Base-by-base conservation (phyloP, 163 green algal species). In the Trebouxiophyceae sp. region DNA sequence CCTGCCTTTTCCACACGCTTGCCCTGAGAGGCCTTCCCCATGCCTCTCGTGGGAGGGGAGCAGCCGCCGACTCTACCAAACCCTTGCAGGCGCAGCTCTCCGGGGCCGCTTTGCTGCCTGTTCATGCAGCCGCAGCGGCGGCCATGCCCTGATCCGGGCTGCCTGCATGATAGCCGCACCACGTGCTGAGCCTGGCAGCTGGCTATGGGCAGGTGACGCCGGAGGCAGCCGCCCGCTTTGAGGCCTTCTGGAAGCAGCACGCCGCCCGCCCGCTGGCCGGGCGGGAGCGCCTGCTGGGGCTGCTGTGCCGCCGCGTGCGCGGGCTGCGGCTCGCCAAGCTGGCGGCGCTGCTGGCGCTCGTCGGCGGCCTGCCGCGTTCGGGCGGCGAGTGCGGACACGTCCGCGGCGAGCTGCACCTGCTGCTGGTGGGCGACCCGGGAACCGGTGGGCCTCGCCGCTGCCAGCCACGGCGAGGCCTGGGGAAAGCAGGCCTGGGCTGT, bases 361-460 rank as follows among this genome's bases (percentile, higher is more conserved):
- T 93, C 24, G 93, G 91, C 5, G 92, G 93, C 5, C 78, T 95
- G 28, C 58, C 77, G 2, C 57, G 73, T 5, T 34, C 71, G 5
- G 31, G 57, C 33, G n/a, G 66, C 1, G 39, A 33, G 2, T 69
- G 75, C 5, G 63, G 54, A 20, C 58, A 29, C 59, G 81, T 86
- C 28, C 72, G 89, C 1, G 86, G 87, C 0, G 81, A 73, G 26
- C 67, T 87, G 4, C 92, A 98, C 72, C 79, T 97, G 72, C 81
- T 97, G 59, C 76, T 97, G 7, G 79, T 97, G 12, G 92, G 92
- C 0, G 92, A 98, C 70, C 91, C 93, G 5, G 91, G 90, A 39
- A 92, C 84, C 62, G 85, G 81, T 83, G 23, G 22, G 8, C n/a
- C n/a, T n/a, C n/a, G n/a, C n/a, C n/a, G n/a, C n/a, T n/a, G n/a